Conservation (phyloP, 495 filamentous ascomycete genomes). For the Paragyromitra xinjiangensis region DNA sequence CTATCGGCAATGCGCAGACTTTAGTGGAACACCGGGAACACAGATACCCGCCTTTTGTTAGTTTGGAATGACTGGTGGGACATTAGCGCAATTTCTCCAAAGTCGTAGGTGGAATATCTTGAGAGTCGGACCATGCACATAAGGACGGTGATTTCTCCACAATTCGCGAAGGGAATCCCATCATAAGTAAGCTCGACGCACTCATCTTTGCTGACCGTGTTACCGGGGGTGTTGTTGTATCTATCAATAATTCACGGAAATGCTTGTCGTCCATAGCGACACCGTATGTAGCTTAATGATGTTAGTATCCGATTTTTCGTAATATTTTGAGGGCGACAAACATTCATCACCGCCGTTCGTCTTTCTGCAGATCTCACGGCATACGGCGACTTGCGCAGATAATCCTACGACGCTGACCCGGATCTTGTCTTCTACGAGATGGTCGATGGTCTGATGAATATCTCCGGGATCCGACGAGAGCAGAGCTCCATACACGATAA, state of each 20-base stretch:
- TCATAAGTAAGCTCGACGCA: conserved; percentile 85
- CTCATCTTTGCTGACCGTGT: conserved; percentile 73
- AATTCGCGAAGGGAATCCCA: conserved; percentile 97
- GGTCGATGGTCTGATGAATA: conserved; percentile 86
- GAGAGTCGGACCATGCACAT: conserved; percentile 72
- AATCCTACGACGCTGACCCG: conserved; percentile 88
- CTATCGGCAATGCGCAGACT: conserved; percentile 89
- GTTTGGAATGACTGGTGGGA: conserved; percentile 70
- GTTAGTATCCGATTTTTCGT: conserved; percentile 6
- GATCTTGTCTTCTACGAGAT: conserved; percentile 79
- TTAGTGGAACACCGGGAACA: conserved; percentile 89
- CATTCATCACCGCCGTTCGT: conserved; percentile 83
- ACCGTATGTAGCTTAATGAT: conserved; percentile 66
- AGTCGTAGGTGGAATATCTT: conserved; percentile 30
- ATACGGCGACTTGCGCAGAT: conserved; percentile 89
- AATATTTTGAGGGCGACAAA: conserved; percentile 18
- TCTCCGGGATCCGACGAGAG: conserved; percentile 91
- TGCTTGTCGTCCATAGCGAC: conserved; percentile 89
- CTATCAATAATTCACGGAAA: conserved; percentile 87
- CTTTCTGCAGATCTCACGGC: conserved; percentile 81
- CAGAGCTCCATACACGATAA: conserved; percentile 90
- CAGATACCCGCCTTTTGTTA: conserved; percentile 85
- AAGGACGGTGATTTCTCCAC: conserved; percentile 70
- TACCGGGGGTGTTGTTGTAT: conserved; percentile 85
- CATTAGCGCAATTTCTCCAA: conserved; percentile 20